These are phyloP conservation scores for Rehmannia glutinosa DNA, from an alignment of 257 asterid genomes.

Conservation along the genomic window DNA sequence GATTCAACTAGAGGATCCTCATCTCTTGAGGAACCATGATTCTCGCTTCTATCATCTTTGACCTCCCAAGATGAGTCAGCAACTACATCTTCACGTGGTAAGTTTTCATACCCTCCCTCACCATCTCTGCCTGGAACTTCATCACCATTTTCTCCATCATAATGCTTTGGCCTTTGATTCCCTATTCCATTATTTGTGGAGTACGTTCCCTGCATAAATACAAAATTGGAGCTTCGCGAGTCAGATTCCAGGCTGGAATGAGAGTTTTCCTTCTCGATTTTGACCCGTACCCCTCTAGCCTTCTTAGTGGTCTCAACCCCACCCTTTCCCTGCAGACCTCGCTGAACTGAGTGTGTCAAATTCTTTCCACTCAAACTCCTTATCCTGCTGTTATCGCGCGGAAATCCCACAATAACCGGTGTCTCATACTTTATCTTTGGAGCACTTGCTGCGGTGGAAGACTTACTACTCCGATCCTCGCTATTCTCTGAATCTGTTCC, in stretches of 20 bases:
- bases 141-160: conserved; percentile 54
- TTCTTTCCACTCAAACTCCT: conserved; percentile 45
- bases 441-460: conserved; percentile 77
- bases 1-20: conserved; percentile 50
- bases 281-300: conserved; percentile 61
- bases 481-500: conserved; percentile 57
- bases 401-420: conserved; percentile 27
- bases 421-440: conserved; percentile 41
- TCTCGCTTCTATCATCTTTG: conserved; percentile 48
- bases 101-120: conserved; percentile 39
- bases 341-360: conserved; percentile 33
- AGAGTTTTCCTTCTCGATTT: conserved; percentile 82
- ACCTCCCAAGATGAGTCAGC: conserved; percentile 47
- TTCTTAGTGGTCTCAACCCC: conserved; percentile 44
- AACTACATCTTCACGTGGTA: conserved; percentile 36
- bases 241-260: conserved; percentile 96
- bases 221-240: conserved; percentile 68
- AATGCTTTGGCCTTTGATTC: conserved; percentile 36
- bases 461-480: conserved; percentile 72
- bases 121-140: conserved; percentile 43
- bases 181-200: conserved; percentile 45
- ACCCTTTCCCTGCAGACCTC: conserved; percentile 38
- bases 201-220: conserved; percentile 64
- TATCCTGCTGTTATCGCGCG: conserved; percentile 34
- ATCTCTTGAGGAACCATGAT: conserved; percentile 35